These are phyloP conservation scores for Candida xyloterini DNA, from an alignment of 805 yeast genomes.

Conservation along the genomic window DNA sequence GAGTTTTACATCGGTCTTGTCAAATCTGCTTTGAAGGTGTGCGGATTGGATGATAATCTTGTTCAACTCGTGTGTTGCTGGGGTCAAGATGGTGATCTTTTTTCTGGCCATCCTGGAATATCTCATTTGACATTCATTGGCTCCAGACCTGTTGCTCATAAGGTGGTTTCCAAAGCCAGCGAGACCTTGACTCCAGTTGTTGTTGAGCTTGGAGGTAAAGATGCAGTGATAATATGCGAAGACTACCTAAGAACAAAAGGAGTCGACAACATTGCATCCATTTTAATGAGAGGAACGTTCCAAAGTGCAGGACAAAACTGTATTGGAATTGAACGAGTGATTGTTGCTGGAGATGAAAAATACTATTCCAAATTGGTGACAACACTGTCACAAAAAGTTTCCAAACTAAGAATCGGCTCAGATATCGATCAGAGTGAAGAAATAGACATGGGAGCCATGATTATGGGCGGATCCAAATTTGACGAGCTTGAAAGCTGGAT, in stretches of 20 bases:
- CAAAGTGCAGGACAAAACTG: constrained; percentile 98
- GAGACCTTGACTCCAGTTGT: constrained; percentile 90
- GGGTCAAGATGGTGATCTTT: constrained; percentile 79
- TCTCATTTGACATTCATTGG: constrained; percentile 94
- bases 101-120: constrained; percentile 79
- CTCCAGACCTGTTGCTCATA: constrained; percentile 90
- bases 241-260: constrained; percentile 55
- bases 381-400: constrained; percentile 56
- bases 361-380: constrained; percentile 63
- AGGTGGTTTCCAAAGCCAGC: constrained; percentile 80
- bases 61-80: constrained; percentile 88
- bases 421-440: constrained; percentile 88
- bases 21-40: constrained; percentile 64
- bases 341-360: constrained; percentile 59
- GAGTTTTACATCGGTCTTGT: constrained; percentile 71
- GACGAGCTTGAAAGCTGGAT: constrained; percentile 63
- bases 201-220: constrained; percentile 96
- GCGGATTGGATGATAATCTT: constrained; percentile 75
- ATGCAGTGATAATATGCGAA: constrained; percentile 83
- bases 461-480: constrained; percentile 69
- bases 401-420: constrained; percentile 73
- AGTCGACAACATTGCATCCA: constrained; percentile 59
- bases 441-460: constrained; percentile 96
- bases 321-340: constrained; percentile 93
- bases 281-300: constrained; percentile 90